These are phyloP conservation scores for Beauveria asiatica DNA, from an alignment of 2,329 filamentous ascomycete genomes.

Conservation along the genomic window DNA sequence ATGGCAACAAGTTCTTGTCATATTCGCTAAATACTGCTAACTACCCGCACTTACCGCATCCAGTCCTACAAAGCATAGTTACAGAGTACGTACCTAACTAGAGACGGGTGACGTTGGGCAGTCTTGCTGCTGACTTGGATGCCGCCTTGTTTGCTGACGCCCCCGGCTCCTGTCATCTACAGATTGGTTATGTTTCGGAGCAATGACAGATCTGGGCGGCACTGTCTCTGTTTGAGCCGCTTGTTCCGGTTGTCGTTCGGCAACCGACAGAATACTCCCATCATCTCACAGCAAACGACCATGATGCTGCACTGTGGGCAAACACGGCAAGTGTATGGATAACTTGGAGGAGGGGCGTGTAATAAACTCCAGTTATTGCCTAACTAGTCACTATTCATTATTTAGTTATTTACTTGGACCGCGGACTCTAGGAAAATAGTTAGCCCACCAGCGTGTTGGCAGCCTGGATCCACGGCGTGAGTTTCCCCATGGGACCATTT, in stretches of 20 bases:
- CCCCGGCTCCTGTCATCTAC: not conserved
- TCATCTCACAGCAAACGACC: not conserved
- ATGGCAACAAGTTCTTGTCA: too few relatives aligned
- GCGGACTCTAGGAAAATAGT: not conserved
- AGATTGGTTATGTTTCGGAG: not conserved
- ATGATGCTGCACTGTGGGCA: not conserved
- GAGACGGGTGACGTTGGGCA: not conserved
- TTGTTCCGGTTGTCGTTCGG: not conserved
- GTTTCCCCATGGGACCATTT: conserved; percentile 3
- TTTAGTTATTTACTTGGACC: not conserved
- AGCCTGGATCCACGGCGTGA: not conserved
- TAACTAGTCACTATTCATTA: too few relatives aligned
- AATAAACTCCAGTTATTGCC: too few relatives aligned
- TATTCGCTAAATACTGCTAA: too few relatives aligned
- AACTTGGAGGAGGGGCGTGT: too few relatives aligned
- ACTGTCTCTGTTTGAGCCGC: not conserved
- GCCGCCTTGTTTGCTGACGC: not conserved
- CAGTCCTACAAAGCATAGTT: not conserved
- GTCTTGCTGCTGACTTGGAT: not conserved
- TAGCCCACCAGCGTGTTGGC: not conserved
- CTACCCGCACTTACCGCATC: not conserved
- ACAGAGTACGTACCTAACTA: too few relatives aligned
- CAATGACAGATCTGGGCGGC: not conserved
- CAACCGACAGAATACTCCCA: not conserved
- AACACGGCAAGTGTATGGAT: not conserved